A percentile compares a stretch with the other conserved stretches of the same genome.
phyloP scores from a whole-genome alignment of 192 early-diverging fungal genomes.

The Lobosporangium transversale region DNA sequence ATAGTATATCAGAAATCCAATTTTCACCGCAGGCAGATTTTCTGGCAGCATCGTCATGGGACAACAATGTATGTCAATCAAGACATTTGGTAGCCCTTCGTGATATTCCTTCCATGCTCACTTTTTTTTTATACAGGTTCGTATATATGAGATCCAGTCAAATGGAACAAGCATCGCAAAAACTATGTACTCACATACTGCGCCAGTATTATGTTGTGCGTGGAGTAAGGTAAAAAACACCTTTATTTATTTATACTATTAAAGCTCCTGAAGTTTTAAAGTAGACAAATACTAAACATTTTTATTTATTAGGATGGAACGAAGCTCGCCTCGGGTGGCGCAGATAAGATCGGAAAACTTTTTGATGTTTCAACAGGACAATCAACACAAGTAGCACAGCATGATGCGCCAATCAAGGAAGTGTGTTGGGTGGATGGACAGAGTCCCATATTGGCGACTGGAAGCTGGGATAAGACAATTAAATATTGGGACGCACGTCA shows the following conservation, averaged over 20 bases:
- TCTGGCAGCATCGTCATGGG: constrained; percentile 91
- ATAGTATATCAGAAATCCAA: constrained; percentile 80
- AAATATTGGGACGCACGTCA: constrained; percentile 95
- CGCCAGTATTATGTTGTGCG: constrained; percentile 79
- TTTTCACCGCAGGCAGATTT: constrained; percentile 88
- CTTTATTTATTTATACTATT: background rate
- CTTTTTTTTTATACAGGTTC: constrained; percentile 68
- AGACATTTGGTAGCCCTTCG: background rate
- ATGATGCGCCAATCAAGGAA: constrained; percentile 89
- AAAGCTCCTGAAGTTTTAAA: constrained; percentile 11
- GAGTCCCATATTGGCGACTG: constrained; percentile 81
- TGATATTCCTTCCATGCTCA: no score
- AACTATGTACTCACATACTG: constrained; percentile 83
- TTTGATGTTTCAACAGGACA: constrained; percentile 87
- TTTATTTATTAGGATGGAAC: constrained; percentile 82
- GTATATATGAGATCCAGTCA: constrained; percentile 89
- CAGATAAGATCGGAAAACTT: constrained; percentile 88
- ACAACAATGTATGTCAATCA: constrained; percentile 78
- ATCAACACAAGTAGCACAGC: constrained; percentile 83
- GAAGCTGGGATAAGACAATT: constrained; percentile 95
- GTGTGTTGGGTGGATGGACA: constrained; percentile 79
- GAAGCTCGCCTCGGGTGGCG: constrained; percentile 88
- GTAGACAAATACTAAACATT: background rate
- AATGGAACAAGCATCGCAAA: constrained; percentile 81
- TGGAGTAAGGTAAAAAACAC: constrained; percentile 80